Base-by-base conservation (phyloP, 2,329 filamentous ascomycete species). In the Coniochaeta hoffmannii region DNA sequence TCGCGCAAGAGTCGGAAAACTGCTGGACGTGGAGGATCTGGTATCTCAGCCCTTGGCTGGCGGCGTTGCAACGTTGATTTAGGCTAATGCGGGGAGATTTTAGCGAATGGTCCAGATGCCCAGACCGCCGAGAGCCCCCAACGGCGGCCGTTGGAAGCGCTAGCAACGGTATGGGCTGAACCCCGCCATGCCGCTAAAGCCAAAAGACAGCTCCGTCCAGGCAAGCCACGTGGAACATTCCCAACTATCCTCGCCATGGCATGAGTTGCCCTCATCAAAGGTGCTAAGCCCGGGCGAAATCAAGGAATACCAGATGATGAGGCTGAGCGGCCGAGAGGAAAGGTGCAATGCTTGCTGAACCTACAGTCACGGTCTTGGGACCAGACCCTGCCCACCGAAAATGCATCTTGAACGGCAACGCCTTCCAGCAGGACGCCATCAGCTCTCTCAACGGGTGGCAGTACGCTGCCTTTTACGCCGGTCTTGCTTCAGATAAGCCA, bases 371-470 rank as follows among this genome's bases (percentile, higher is more conserved):
- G 24, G 62, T 66, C 19, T 62, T 74, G 50, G 70, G 69, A 31
- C 60, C 56, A 11, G 71, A 73, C 61, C 70, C 71, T 31, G 60
- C 63, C 31, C 66, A 70, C 57, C 69, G 71, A 53, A 63, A 56
- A 34, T 67, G 64, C 60, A 61, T 67, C 55, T 62, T 79, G 46
- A 79, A 79, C 59, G 74, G 73, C 41, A 71, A 76, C 53, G 70
- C 76, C 1, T 79, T 77, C 63, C 76, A 79, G 61, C 76, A 79
- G 57, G 69, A 76, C 55, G 72, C 70, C 31, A 67, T 79, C 54
- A 68, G 68, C n/a, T 73, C 75, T 1, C 75, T 73, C 61, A 70
- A 70, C 50, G 71, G 75, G 35, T 76, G 76, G 66, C 76, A 79
- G 64, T 79, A 79, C 57, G 73, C 73, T 6, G 73, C 71, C 6